Evolutionary conservation across 768 basidiomycete species (phyloP), one percentile per base, ranked within the genome.

Genomic region (Inosperma sp.): DNA sequence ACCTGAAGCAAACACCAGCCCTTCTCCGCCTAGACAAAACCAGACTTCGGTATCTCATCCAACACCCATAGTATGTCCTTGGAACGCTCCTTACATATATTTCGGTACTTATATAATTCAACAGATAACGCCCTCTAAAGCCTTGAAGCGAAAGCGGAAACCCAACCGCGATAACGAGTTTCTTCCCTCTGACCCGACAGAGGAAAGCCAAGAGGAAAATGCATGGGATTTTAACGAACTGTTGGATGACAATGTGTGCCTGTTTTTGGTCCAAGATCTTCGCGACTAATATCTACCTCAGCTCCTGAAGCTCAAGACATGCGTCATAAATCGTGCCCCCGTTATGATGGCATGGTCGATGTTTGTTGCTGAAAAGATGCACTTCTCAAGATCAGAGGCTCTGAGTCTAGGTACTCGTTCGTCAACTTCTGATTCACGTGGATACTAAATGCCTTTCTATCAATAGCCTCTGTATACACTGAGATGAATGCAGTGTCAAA

Each of bases 301-400:
- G 88, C 64, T 73, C 7, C 73, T 96, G 35, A 72, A 65, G 54
- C 67, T 65, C 16, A 85, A 90, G 56, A 75, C 72, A 7, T 75
- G 81, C 16, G 75, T 91, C 16, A 77, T 90, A 37, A 98, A 98
- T 66, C 83, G 95, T 19, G 94, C 95, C 1, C 95, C 95, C 0
- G 75, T 97, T 37, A 89, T 97, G 88, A 93, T 85, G 49, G 92
- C 88, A 2, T 98, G 95, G 95, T 83, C 91, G 2, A 87, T 78
- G 45, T 68, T 91, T 27, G 89, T 97, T 22, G 87, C 90, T 3
- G 89, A 92, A 59, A 76, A 83, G 31, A 74, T 96, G 55, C 89
- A 93, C 2, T 98, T 98, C 65, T 78, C 82, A 44, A 75, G 86
- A 52, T 84, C 90, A 60, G 95, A 98, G 69, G 90, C 95, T 2